phyloP scores from a whole-genome alignment of 257 asterid genomes.

The Jaltomata sinuosa region DNA sequence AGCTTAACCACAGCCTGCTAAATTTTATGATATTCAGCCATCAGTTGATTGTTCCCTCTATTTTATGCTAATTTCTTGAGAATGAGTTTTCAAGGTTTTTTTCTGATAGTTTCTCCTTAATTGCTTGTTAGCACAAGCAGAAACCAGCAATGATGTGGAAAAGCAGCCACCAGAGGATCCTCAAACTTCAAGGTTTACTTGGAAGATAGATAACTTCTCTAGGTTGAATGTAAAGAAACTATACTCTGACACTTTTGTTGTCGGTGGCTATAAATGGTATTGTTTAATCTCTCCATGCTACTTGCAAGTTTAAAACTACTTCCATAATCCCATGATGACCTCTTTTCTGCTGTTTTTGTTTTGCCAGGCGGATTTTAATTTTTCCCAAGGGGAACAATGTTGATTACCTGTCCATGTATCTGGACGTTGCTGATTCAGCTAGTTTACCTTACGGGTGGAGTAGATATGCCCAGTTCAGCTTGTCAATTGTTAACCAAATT shows the following conservation, averaged over 20 bases:
- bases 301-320: background rate
- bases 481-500: slow-evolving; percentile 42
- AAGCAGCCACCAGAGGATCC: slow-evolving; percentile 7
- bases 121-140: background rate
- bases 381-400: slow-evolving; percentile 42
- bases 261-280: slow-evolving; percentile 7
- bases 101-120: background rate
- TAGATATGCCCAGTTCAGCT: slow-evolving; percentile 43
- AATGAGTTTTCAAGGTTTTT: background rate
- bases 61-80: background rate
- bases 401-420: slow-evolving; percentile 36
- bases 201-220: slow-evolving; percentile 9
- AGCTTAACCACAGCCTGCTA: background rate
- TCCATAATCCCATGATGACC: background rate
- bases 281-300: background rate
- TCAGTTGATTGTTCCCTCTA: background rate
- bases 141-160: background rate
- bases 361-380: slow-evolving; percentile 48
- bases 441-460: slow-evolving; percentile 43
- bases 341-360: slow-evolving; percentile 3
- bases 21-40: background rate
- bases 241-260: slow-evolving; percentile 2
- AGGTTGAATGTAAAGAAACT: slow-evolving; percentile 6
- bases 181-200: slow-evolving; percentile 5
- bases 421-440: slow-evolving; percentile 43